Evolutionary conservation across 306 rosid species (phyloP).

Genomic region (Acacia crassicarpa): DNA sequence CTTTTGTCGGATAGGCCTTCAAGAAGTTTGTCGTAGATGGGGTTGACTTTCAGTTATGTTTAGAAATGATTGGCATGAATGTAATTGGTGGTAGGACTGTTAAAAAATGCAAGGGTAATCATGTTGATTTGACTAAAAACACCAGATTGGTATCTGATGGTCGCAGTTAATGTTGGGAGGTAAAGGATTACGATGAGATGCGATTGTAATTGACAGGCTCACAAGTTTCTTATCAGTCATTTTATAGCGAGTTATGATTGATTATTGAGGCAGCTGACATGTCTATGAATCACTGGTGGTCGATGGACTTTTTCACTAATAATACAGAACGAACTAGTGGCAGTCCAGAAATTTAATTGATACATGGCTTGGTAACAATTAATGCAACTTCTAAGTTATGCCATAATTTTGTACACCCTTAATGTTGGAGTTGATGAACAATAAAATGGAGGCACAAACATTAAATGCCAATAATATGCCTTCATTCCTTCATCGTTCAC

Average conservation of each 20-base stretch:
- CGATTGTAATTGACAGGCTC: slow-evolving; percentile 31
- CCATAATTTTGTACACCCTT: slow-evolving; percentile 23
- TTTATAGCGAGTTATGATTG: slow-evolving; percentile 10
- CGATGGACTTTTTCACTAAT: slow-evolving; percentile 19
- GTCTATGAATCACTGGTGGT: slow-evolving; percentile 18
- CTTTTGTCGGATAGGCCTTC: not conserved
- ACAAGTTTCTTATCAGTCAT: slow-evolving; percentile 16
- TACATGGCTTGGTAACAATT: slow-evolving; percentile 30
- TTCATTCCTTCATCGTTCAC: slow-evolving; percentile 46
- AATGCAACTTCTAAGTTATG: slow-evolving; percentile 37
- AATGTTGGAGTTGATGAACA: slow-evolving; percentile 32
- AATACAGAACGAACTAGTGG: slow-evolving; percentile 3
- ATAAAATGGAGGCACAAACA: slow-evolving; percentile 56
- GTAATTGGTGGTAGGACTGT: slow-evolving; percentile 6
- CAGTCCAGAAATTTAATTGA: slow-evolving; percentile 12
- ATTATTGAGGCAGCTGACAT: slow-evolving; percentile 24
- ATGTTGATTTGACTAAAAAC: slow-evolving; percentile 21
- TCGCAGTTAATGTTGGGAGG: slow-evolving; percentile 31
- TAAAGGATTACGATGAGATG: slow-evolving; percentile 16
- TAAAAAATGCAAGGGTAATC: not conserved
- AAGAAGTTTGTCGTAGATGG: slow-evolving; percentile 24
- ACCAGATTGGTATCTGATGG: slow-evolving; percentile 37
- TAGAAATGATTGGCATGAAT: slow-evolving; percentile 18
- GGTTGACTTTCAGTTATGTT: slow-evolving; percentile 33
- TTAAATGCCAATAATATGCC: slow-evolving; percentile 34